Evolutionary conservation across 441 rosid genomes (phyloP), one percentile per base, ranked within the genome.

Genomic region (Populus hybrid): DNA sequence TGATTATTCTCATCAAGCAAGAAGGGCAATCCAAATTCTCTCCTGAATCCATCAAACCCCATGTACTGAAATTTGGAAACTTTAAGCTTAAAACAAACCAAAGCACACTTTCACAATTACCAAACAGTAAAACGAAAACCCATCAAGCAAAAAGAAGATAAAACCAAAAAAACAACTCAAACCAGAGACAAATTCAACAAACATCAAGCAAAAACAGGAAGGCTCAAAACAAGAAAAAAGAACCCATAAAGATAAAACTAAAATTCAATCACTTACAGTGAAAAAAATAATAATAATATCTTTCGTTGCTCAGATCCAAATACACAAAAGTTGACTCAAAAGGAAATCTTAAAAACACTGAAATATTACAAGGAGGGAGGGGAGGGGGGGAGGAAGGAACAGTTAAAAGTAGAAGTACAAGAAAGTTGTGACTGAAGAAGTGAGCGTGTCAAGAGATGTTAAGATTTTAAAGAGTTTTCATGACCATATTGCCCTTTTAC

Each of bases 401-500:
- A 53, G 61, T 53, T 16, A 53, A 53, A 53, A 53, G 61, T 18
- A 6, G n/a, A 6, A 53, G 61, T 53, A 0, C n/a, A 53, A 53
- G 61, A 53, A 53, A 3, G 61, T 53, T 16, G 21, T 53, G 61
- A 14, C n/a, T 18, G n/a, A 53, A 18, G 61, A 53, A 53, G 61
- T 53, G 61, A 53, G 61, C n/a, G 21, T 53, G 61, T 1, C 18
- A 1, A 5, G n/a, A 53, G 61, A 16, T 53, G 61, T 18, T 53
- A 53, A 53, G 61, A 53, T 53, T 53, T 53, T 53, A 53, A 14
- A 53, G 61, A 53, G 61, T 1, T 26, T 40, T 45, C 50, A 38
- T 87, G 85, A 79, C 87, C 64, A 72, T 80, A 82, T 77, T 83
- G 4, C 82, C 89, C 88, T 53, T 64, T 64, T 59, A 23, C 26